Percentiles rank a stretch among this genome's conserved stretches.
Conservation (phyloP, 1,284 basidiomycete species). For the Leccinum fuscescens region DNA sequence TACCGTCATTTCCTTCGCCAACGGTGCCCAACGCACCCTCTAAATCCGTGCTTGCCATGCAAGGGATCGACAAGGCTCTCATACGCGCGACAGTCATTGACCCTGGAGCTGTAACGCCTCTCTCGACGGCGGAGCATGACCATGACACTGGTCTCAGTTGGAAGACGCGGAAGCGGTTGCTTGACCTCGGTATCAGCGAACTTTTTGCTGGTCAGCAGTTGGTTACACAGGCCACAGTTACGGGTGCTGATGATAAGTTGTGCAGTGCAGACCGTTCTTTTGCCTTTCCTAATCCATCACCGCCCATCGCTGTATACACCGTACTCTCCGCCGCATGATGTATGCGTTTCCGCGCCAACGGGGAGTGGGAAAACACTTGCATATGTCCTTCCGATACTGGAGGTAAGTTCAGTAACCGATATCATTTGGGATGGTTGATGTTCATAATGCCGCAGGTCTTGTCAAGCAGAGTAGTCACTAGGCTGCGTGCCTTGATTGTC, state of each 20-base stretch:
- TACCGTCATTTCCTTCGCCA: slow-evolving; percentile 61
- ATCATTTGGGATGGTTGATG: slow-evolving; percentile 2
- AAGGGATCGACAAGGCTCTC: slow-evolving; percentile 76
- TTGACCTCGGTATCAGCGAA: slow-evolving; percentile 75
- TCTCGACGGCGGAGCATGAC: slow-evolving; percentile 46
- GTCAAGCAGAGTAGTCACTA: slow-evolving; percentile 70
- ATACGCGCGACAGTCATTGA: slow-evolving; percentile 72
- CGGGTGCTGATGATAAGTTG: slow-evolving; percentile 9
- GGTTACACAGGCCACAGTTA: neutral
- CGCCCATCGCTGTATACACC: slow-evolving; percentile 63
- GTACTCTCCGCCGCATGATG: slow-evolving; percentile 71
- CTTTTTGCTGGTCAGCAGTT: slow-evolving; percentile 78
- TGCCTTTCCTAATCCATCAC: slow-evolving; percentile 71
- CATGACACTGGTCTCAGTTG: slow-evolving; percentile 53
- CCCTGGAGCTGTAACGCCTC: slow-evolving; percentile 47
- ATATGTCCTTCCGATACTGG: slow-evolving; percentile 90
- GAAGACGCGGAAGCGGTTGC: slow-evolving; percentile 61
- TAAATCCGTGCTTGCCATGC: slow-evolving; percentile 56
- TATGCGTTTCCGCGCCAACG: slow-evolving; percentile 97
- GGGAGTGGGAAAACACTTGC: slow-evolving; percentile 97
- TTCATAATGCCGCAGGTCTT: slow-evolving; percentile 53
- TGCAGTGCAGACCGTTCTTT: slow-evolving; percentile 78
- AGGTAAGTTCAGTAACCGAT: slow-evolving; percentile 47
- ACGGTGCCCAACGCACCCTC: slow-evolving; percentile 59
- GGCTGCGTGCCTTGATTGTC: slow-evolving; percentile 88